Conservation (phyloP, 176 grass and related monocot species). For the Leersia perrieri region DNA sequence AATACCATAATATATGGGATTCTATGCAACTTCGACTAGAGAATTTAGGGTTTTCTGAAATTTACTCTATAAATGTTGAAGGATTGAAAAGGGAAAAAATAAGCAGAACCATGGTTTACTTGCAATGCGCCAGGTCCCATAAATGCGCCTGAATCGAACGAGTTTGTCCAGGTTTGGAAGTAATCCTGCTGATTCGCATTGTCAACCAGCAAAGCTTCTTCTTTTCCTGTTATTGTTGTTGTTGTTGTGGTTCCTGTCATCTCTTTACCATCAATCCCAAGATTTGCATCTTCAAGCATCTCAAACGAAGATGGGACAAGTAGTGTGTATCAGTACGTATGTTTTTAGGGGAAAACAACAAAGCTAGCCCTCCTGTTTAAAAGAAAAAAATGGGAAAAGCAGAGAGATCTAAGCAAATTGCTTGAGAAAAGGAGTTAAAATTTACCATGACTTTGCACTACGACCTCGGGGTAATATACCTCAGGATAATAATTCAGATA, state of each 20-base stretch:
- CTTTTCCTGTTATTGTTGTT: too few species aligned
- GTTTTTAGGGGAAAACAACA: too few species aligned
- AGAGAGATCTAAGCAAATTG: too few species aligned
- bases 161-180: not conserved
- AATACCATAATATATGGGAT: too few species aligned
- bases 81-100: not conserved
- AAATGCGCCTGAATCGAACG: not conserved
- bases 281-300: not conserved
- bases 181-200: not conserved
- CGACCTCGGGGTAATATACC: too few species aligned
- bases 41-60: too few species aligned
- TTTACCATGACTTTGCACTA: not conserved
- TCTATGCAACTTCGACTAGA: too few species aligned
- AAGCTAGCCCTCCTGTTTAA: too few species aligned
- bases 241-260: not conserved
- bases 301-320: not conserved
- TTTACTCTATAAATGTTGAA: too few species aligned
- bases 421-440: too few species aligned
- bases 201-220: not conserved
- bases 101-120: not conserved
- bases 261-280: not conserved
- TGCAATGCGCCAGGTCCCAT: not conserved
- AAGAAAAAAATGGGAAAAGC: too few species aligned
- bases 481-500: not conserved
- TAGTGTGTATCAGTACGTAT: not conserved